Evolutionary conservation across 2,329 filamentous ascomycete genomes (phyloP), one percentile per base, ranked within the genome.

Genomic region (Leptodontidium sp.): DNA sequence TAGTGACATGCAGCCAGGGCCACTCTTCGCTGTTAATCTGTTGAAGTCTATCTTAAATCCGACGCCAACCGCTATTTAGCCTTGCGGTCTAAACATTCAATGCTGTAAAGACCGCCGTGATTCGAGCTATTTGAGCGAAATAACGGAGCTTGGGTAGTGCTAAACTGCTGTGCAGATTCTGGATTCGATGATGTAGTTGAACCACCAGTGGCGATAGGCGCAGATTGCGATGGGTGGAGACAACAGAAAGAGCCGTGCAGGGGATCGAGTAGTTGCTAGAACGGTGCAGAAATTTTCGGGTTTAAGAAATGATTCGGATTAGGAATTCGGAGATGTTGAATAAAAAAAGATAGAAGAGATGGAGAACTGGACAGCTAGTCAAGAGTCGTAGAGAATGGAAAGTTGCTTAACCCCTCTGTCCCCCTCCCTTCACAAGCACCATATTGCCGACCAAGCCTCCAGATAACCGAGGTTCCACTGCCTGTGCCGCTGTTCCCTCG

Each of bases 21-120:
- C 49, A 63, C 63, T 68, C 61, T 70, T 58, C 58, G 35, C 61
- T 50, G 40, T 45, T 52, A 64, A 57, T 53, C 21, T 47, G 53
- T 49, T 47, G 7, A 29, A 58, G 62, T 38, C 64, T 67, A 66
- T 67, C 64, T 68, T 68, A 70, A 70, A 32, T 61, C 69, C 69
- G 66, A 70, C 58, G 52, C 40, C 45, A 26, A 29, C 66, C 53
- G 59, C 24, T 40, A 29, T 15, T 8, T 45, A 43, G 57, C 35
- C 11, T 24, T 40, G 43, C 9, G 12, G n/a, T 43, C 57, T n/a
- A 58, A 17, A 24, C 29, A 47, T 29, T 12, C 8, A 35, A 40
- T 49, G 43, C 45, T 17, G 59, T 62, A 14, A 8, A 49, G 29
- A 32, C 9, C 11, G 59, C 59, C 24, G 59, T 49, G 43, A 50